phyloP scores from a whole-genome alignment of 495 filamentous ascomycete species.

The Copromyces sp. region DNA sequence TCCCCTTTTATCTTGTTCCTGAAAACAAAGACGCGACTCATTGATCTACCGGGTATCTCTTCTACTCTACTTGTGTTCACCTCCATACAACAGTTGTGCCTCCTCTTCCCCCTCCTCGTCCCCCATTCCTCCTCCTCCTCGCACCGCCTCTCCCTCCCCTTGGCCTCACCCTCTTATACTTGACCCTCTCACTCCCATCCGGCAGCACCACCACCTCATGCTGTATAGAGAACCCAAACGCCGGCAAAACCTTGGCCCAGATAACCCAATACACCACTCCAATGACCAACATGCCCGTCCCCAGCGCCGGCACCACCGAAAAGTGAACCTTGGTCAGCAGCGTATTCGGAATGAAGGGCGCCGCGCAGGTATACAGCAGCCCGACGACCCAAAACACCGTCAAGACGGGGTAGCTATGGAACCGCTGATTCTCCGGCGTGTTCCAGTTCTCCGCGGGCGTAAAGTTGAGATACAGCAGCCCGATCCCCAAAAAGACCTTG shows the following conservation, averaged over 20 bases:
- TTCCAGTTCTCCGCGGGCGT: conserved; percentile 26
- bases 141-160: conserved; percentile 1
- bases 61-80: background rate
- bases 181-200: conserved; percentile 30
- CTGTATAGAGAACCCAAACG: conserved; percentile 29
- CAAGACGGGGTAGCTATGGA: conserved; percentile 30
- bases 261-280: conserved; percentile 36
- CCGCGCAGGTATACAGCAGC: conserved; percentile 32
- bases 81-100: conserved; percentile 17
- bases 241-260: conserved; percentile 35
- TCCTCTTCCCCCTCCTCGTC: conserved; percentile 8
- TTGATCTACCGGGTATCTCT: background rate
- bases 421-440: conserved; percentile 6
- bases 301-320: conserved; percentile 34
- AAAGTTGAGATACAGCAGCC: conserved; percentile 30
- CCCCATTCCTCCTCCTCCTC: background rate
- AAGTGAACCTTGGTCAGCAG: conserved; percentile 26
- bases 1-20: background rate
- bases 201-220: conserved; percentile 31
- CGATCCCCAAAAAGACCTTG: conserved; percentile 45
- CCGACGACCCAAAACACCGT: conserved; percentile 35
- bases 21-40: background rate
- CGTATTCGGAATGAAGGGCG: conserved; percentile 33
- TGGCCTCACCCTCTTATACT: conserved; percentile 25
- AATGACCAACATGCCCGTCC: conserved; percentile 31